Evolutionary conservation across 2,329 filamentous ascomycete genomes (phyloP).

Genomic region (Aplosporella prunicola): DNA sequence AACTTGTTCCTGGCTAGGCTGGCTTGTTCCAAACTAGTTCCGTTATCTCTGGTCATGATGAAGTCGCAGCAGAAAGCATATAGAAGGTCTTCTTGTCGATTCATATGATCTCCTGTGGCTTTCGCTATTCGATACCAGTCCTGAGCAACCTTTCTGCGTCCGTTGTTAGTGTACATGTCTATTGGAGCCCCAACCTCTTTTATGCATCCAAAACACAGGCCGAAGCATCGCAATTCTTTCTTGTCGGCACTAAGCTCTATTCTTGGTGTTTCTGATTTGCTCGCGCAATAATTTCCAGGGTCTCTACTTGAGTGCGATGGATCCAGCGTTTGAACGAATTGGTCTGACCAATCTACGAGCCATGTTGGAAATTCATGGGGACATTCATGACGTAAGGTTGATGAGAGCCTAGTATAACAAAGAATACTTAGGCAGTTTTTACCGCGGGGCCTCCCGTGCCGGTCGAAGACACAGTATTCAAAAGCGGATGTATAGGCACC

Average conservation of each 20-base stretch:
- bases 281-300: too few relatives aligned
- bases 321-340: too few relatives aligned
- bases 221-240: neutral
- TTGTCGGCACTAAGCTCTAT: neutral
- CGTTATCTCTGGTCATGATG: too few relatives aligned
- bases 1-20: too few relatives aligned
- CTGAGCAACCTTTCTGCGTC: too few relatives aligned
- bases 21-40: too few relatives aligned
- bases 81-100: too few relatives aligned
- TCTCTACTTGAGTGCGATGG: too few relatives aligned
- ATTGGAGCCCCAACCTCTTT: neutral
- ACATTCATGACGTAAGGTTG: neutral
- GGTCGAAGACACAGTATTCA: neutral
- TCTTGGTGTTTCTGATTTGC: neutral
- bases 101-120: too few relatives aligned
- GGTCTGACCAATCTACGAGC: neutral
- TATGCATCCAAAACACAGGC: neutral
- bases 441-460: neutral
- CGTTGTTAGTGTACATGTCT: neutral
- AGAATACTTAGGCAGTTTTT: neutral
- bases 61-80: too few relatives aligned
- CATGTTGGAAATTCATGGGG: neutral
- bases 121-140: too few relatives aligned
- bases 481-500: neutral
- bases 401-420: neutral